Evolutionary conservation across 441 rosid species (phyloP), one percentile per base, ranked within the genome.

Genomic region (Pelargonium myrrhifolium): DNA sequence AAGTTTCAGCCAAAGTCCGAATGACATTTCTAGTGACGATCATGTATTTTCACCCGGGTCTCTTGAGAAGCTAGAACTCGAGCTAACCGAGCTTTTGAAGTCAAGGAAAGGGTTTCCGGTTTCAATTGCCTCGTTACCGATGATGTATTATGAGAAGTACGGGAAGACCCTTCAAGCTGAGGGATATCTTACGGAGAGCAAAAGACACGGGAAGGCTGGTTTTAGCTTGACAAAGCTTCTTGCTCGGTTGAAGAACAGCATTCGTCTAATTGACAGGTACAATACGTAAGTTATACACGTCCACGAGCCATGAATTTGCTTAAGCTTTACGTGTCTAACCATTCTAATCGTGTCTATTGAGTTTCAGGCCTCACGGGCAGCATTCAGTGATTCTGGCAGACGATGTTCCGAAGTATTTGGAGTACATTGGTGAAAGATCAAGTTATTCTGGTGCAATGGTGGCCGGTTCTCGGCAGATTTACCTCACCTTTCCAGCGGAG

Each of bases 131-230:
- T 91, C 96, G n/a, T 78, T 94, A 72, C 99, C 99, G 2, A 87
- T 80, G 89, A 74, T 91, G 78, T 94, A 91, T 64, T 83, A 75
- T 4, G 97, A 88, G 74, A 94, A 80, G 81, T 94, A 83, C 17
- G 92, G 97, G 58, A 86, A 76, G 80, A 83, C 77, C n/a, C 93
- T 94, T 79, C 97, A 88, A 80, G 97, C 96, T 45, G 99, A 94
- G 42, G 97, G 99, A 8, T 94, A 94, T 74, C 96, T 94, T 51
- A 88, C 96, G 0, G 99, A 91, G 80, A 91, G 97, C 86, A 96
- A 91, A 76, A 83, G 99, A 71, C 97, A 91, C 21, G 99, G 99
- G 9, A 91, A 89, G 77, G 86, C 96, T 24, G 99, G 99, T 62
- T 89, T 83, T 79, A 91, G 96, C 55, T 82, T 93, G 62, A 93